Evolutionary conservation across 1,139 yeast genomes (phyloP).

Genomic region (Meyerozyma carpophila): DNA sequence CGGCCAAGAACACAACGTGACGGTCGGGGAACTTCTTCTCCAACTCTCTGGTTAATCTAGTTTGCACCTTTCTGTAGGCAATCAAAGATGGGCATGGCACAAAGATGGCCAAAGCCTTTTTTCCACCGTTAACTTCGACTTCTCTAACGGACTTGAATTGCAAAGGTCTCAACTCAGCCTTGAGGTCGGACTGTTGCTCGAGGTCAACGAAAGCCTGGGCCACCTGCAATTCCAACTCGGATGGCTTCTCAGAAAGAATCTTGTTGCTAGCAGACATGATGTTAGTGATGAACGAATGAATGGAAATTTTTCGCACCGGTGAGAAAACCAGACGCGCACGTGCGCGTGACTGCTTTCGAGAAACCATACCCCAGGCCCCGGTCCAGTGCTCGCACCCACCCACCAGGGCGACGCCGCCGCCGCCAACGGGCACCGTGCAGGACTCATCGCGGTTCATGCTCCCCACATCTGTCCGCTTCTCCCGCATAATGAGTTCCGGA

Average conservation of each 20-base stretch:
- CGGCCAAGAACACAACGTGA: conserved; percentile 98
- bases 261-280: conserved; percentile 94
- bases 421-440: neutral
- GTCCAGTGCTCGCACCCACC: neutral
- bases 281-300: conserved; percentile 3
- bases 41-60: conserved; percentile 97
- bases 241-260: conserved; percentile 87
- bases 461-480: neutral
- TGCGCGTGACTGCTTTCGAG: neutral
- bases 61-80: conserved; percentile 96
- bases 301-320: conserved; percentile 5
- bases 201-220: conserved; percentile 98
- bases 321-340: conserved; percentile 5
- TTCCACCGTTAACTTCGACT: conserved; percentile 97
- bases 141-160: conserved; percentile 99
- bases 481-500: conserved; percentile 1
- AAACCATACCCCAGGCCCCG: neutral
- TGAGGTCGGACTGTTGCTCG: conserved; percentile 92
- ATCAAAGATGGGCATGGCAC: conserved; percentile 95
- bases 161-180: conserved; percentile 97
- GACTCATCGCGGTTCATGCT: neutral
- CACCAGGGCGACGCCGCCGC: neutral
- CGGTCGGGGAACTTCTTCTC: conserved; percentile 99
- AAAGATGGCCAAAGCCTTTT: conserved; percentile 96
- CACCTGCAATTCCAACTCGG: conserved; percentile 98